Base-by-base conservation (phyloP, 2,329 filamentous ascomycete species). In the Lojkania enalia region DNA sequence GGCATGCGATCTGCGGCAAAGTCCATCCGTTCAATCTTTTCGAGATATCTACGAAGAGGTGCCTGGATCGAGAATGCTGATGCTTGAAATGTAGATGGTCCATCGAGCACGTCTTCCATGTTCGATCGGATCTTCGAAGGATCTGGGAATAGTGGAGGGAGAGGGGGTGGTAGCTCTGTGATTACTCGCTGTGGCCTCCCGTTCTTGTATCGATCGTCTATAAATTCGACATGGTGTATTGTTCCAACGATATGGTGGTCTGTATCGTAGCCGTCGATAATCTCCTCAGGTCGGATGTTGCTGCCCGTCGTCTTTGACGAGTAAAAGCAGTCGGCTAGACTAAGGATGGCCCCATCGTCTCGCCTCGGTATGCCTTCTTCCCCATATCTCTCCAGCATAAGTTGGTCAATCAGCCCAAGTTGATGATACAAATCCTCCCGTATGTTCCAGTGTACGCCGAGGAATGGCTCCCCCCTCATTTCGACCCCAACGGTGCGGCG, bases 391-490 rank as follows among this genome's bases (percentile, higher is more conserved):
- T 49, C 51, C 21, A 50, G 12, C 48, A 54, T 56, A 48, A 54
- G 47, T 29, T 50, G 48, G 30, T 56, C 51, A n/a, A 56, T 54
- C 4, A 56, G 40, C 6, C 53, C 48, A 3, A 54, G 39, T 33
- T 56, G 51, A 30, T 54, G 53, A 13, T 54, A 56, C 46, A 56
- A 43, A 2, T 54, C 51, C 33, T 52, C 43, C 16, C 51, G 46
- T n/a, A 56, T 56, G 18, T 54, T 56, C 51, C 53, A 56, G 30
- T 56, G 51, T 4, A 56, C 53, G 3, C 48, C 53, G 5, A 56
- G 38, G n/a, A 56, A 52, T 4, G 53, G 51, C 15, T 54, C 51
- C 12, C 51, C 48, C 1, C 53, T 51, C 25, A 54, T 29, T 1
- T 54, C 51, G 15, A 56, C 51, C 21, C 53, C 51, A 5, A 56